Percentiles rank a stretch among this genome's conserved stretches.
phyloP scores from a whole-genome alignment of 768 basidiomycete genomes.

The Lactarius pseudohatsudake region DNA sequence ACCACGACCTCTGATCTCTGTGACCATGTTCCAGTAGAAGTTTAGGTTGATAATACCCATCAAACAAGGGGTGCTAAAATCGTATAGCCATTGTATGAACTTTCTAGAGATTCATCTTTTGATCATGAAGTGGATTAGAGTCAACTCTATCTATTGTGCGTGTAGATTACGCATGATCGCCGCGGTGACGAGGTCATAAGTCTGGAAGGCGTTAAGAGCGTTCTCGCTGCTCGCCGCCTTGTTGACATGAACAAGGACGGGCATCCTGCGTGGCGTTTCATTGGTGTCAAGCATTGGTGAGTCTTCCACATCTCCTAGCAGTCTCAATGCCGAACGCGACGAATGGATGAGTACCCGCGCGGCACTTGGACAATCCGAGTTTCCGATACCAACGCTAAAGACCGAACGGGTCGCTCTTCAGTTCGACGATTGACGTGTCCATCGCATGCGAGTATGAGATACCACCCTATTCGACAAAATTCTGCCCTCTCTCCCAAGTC shows the following conservation, averaged over 20 bases:
- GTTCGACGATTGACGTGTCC: conserved; percentile 73
- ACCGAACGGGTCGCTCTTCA: conserved; percentile 80
- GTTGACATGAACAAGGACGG: conserved; percentile 67
- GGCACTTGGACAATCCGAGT: conserved; percentile 91
- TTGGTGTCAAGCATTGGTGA: conserved; percentile 97
- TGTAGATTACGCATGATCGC: conserved; percentile 87
- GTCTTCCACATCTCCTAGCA: conserved; percentile 32
- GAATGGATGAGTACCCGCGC: conserved; percentile 88
- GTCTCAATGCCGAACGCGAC: conserved; percentile 26
- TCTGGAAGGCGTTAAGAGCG: conserved; percentile 81
- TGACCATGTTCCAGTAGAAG: conserved; percentile 3
- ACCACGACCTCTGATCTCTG: conserved; percentile 3
- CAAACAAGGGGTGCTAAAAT: background rate
- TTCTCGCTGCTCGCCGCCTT: conserved; percentile 71
- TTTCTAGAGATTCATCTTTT: no score
- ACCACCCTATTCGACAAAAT: conserved; percentile 53
- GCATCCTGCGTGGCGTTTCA: conserved; percentile 94
- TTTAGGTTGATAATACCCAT: conserved; percentile 2
- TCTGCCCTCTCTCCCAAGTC: conserved; percentile 44
- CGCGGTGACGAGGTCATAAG: conserved; percentile 87
- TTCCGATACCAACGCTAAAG: conserved; percentile 67
- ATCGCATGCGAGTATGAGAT: conserved; percentile 63
- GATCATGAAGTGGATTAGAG: no score
- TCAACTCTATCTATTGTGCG: conserved; percentile 36
- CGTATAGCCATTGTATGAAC: no score